Percentiles rank a stretch among this genome's conserved stretches.
Conservation (phyloP, 169 alveolate species). For the Cyclospora cayetanensis region DNA sequence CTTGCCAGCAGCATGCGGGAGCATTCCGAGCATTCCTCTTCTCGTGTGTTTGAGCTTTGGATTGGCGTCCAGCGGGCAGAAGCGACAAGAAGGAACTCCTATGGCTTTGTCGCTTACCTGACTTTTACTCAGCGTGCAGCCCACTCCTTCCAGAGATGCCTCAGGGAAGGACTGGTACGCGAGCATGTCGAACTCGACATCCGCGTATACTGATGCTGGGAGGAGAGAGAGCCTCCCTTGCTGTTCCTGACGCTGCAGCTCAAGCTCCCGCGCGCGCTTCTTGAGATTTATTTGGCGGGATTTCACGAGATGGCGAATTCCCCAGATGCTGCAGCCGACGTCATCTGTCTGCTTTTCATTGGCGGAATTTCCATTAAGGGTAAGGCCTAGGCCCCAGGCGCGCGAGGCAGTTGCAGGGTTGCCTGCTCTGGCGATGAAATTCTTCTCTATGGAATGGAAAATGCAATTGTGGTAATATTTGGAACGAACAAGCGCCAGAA, state of each 20-base stretch:
- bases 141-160: neutral
- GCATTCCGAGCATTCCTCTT: conserved; percentile 62
- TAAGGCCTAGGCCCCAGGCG: conserved; percentile 19
- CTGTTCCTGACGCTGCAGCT: neutral
- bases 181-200: neutral
- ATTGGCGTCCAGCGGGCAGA: conserved; percentile 36
- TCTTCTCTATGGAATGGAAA: conserved; percentile 89
- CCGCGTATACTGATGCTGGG: conserved; percentile 31
- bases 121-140: neutral
- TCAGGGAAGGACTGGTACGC: neutral
- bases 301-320: conserved; percentile 14
- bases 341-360: conserved; percentile 66
- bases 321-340: conserved; percentile 65
- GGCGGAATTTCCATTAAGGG: conserved; percentile 64
- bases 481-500: conserved; percentile 91
- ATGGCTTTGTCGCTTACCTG: too few species aligned
- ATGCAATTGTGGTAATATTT: conserved; percentile 91
- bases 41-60: neutral
- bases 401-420: conserved; percentile 68
- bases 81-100: conserved; percentile 38
- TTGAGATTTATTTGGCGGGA: neutral
- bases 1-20: conserved; percentile 19
- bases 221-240: neutral
- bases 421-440: conserved; percentile 88
- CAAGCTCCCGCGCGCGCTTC: neutral